phyloP scores from a whole-genome alignment of 1,284 basidiomycete genomes.

The Paramarasmius palmivorus region DNA sequence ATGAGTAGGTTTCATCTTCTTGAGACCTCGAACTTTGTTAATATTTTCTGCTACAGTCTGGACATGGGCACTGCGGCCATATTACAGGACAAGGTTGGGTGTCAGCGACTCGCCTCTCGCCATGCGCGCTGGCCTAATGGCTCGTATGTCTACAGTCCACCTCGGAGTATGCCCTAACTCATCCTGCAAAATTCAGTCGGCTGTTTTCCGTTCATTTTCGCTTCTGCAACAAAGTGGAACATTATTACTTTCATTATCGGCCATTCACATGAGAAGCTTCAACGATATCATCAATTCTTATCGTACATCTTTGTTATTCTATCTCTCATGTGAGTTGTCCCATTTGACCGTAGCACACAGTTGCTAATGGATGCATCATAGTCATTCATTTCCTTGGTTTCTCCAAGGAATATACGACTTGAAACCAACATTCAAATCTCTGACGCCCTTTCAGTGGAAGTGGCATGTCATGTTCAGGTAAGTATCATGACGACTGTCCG shows the following conservation, averaged over 20 bases:
- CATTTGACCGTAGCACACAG: background rate
- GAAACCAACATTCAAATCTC: background rate
- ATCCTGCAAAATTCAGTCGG: background rate
- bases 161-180: background rate
- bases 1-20: background rate
- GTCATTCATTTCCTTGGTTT: background rate
- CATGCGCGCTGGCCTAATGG: background rate
- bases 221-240: conserved; percentile 1
- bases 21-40: background rate
- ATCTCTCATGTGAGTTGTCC: background rate
- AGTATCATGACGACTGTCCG: no score
- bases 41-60: background rate
- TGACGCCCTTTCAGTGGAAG: background rate
- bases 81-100: background rate
- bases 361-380: background rate
- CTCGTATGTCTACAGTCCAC: background rate
- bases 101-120: background rate
- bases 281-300: conserved; percentile 2
- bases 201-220: conserved; percentile 6
- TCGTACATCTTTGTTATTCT: conserved; percentile 4
- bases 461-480: background rate
- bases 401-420: background rate
- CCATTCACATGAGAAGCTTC: conserved; percentile 5
- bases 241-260: conserved; percentile 2
- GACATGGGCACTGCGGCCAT: background rate